These are phyloP conservation scores for Avena eriantha DNA, from an alignment of 176 grass and related monocot species.

Conservation along the genomic window DNA sequence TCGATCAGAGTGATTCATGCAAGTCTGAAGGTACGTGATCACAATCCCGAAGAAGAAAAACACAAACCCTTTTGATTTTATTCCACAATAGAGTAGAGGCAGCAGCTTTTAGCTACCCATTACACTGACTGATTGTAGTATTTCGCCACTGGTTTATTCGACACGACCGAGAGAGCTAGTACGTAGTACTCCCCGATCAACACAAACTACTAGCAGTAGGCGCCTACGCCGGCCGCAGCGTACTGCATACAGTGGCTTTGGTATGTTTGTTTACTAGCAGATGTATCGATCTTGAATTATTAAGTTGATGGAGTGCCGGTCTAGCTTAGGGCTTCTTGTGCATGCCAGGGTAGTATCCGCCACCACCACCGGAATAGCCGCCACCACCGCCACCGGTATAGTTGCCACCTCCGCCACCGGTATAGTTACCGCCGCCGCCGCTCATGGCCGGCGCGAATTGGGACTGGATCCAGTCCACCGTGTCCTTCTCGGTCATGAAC, in stretches of 20 bases:
- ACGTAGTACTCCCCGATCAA: conserved; percentile 18
- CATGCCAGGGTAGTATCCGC: conserved; percentile 21
- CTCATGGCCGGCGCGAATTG: conserved; percentile 42
- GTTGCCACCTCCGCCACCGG: background rate
- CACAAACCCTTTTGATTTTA: background rate
- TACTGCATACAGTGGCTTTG: background rate
- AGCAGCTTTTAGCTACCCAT: background rate
- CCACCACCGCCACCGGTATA: background rate
- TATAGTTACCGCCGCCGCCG: background rate
- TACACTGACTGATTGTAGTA: background rate
- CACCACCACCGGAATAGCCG: background rate
- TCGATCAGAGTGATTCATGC: background rate
- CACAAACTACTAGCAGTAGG: background rate
- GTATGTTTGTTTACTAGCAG: background rate
- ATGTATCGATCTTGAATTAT: conserved; percentile 5
- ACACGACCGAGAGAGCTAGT: conserved; percentile 18
- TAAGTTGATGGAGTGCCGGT: background rate
- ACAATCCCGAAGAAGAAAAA: too few relatives aligned
- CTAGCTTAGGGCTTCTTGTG: conserved; percentile 36
- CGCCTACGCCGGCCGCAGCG: background rate
- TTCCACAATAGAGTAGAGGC: background rate
- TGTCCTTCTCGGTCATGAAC: conserved; percentile 67
- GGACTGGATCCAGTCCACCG: conserved; percentile 64
- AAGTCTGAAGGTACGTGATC: background rate
- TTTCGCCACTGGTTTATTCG: conserved; percentile 37